A percentile compares a stretch with the other conserved stretches of the same genome.
These are phyloP conservation scores for Sporobolus alterniflorus DNA, from an alignment of 202 grass and related monocot genomes.

Conservation along the genomic window DNA sequence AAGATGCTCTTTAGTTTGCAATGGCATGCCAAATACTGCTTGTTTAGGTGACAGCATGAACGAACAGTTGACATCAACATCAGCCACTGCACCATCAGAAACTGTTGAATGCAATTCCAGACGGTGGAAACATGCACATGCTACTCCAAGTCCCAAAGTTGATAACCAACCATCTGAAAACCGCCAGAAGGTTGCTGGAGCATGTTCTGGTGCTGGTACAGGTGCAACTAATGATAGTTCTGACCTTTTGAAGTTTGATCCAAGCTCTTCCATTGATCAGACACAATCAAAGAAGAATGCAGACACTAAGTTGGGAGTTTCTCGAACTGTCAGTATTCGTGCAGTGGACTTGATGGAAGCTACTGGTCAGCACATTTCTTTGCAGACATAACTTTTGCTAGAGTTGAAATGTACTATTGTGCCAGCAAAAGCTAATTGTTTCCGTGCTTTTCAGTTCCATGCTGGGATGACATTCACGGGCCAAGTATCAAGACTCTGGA, in stretches of 20 bases:
- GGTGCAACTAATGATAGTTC: not conserved
- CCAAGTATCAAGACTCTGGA: conserved; percentile 27
- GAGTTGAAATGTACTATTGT: not conserved
- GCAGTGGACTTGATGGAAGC: conserved; percentile 56
- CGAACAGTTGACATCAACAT: conserved; percentile 64
- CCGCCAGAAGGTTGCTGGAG: conserved; percentile 16
- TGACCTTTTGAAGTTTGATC: not conserved
- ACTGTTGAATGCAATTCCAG: conserved; percentile 18
- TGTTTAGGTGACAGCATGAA: conserved; percentile 37
- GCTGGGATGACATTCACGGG: conserved; percentile 63
- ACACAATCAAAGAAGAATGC: conserved; percentile 2
- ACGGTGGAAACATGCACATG: conserved; percentile 28
- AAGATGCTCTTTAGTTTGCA: conserved; percentile 27
- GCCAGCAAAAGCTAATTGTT: not conserved
- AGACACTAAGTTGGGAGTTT: not conserved
- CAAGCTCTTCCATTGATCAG: conserved; percentile 9
- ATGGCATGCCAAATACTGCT: conserved; percentile 6
- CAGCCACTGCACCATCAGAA: conserved; percentile 3
- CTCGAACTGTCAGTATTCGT: conserved; percentile 38
- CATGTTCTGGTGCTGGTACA: not conserved
- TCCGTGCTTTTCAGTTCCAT: conserved; percentile 60
- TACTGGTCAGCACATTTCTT: conserved; percentile 53
- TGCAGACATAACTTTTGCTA: not conserved
- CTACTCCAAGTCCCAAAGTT: conserved; percentile 20
- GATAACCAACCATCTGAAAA: not conserved